Base-by-base conservation (phyloP, 2,329 filamentous ascomycete species). In the Rasamsonia emersonii region DNA sequence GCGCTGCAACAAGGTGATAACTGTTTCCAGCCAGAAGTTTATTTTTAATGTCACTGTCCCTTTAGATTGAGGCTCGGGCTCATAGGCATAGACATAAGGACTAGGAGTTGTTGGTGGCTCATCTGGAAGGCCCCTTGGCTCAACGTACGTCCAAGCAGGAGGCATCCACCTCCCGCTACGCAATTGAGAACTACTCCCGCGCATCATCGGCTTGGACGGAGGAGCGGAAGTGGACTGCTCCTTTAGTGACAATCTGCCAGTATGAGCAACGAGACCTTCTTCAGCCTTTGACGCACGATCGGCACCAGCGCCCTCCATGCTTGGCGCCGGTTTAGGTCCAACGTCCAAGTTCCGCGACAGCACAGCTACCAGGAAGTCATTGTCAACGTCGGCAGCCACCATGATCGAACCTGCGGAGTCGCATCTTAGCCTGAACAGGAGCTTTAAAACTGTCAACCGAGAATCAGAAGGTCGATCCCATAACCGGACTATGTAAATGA, bases 341-440 rank as follows among this genome's bases (percentile, higher is more conserved):
- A 68, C 67, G 28, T 73, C 71, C 16, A 65, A 50, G 4, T 71
- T 77, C 21, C 86, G 77, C 44, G 77, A 80, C 7, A 94, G 63
- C 5, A 79, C 71, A 10, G 76, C 71, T 17, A 86, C 84, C 15
- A 94, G 65, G 32, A 75, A 76, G 42, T 80, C 75, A 17, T 77
- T 81, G 51, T 93, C 85, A 2, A 80, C 75, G 18, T 75, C 72
- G 19, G 73, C 61, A 5, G 77, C 77, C 32, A 94, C 65, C 36
- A 81, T 85, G 3, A 95, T 71, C 26, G 79, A 73, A 43, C 88
- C 76, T 7, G 81, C 76, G 53, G 82, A 85, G 56, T 94, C 86
- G 14, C 86, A 85, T 37, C 88, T 75, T 18, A 95, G 64, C 25
- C 88, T 77, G 52, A 93, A 89, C 2, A 95, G 64, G 25, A 89